These are phyloP conservation scores for Epipyxis sp. DNA, from an alignment of 108 stramenopile genomes.

Conservation along the genomic window DNA sequence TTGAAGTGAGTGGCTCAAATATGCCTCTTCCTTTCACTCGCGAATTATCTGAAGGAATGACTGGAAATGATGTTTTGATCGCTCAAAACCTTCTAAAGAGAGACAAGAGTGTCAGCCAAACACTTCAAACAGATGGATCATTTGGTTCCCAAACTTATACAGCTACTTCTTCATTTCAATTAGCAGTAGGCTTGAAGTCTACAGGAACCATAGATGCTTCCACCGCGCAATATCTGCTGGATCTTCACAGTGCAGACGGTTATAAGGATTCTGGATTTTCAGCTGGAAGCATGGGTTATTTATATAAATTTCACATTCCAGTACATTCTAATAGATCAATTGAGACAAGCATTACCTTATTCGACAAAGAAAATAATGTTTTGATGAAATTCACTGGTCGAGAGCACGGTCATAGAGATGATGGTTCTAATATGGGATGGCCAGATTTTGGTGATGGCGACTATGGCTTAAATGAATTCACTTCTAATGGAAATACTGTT, in stretches of 20 bases:
- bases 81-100: constrained; percentile 17
- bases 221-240: background rate
- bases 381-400: constrained; percentile 24
- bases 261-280: constrained; percentile 30
- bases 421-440: constrained; percentile 22
- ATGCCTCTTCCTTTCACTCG: constrained; percentile 33
- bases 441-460: constrained; percentile 29
- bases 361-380: background rate
- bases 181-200: background rate
- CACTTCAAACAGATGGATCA: background rate
- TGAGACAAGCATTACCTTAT: constrained; percentile 4
- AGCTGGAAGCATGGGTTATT: constrained; percentile 32
- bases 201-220: background rate
- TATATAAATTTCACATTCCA: constrained; percentile 28
- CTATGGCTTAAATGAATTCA: constrained; percentile 30
- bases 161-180: constrained; percentile 3
- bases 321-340: constrained; percentile 39
- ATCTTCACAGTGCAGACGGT: constrained; percentile 23
- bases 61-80: constrained; percentile 28
- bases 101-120: background rate
- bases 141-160: background rate
- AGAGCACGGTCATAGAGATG: constrained; percentile 1
- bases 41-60: background rate
- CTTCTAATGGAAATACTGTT: constrained; percentile 33
- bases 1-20: too few species aligned